Evolutionary conservation across 1,139 yeast genomes (phyloP).

Genomic region (Pichia cactophila): DNA sequence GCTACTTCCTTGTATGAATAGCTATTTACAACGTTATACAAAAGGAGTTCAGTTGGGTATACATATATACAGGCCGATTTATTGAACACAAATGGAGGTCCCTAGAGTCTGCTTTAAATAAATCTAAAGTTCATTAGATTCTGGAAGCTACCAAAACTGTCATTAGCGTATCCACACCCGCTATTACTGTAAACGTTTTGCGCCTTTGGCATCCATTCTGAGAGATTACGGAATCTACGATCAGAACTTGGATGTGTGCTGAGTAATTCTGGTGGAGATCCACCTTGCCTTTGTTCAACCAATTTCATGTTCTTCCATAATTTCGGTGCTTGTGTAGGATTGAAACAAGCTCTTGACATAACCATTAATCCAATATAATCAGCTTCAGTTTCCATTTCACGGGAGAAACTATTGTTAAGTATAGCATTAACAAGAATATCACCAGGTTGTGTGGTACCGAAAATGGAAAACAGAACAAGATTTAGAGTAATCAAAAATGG

Average conservation of each 20-base stretch:
- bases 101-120: neutral
- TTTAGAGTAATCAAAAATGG: slow-evolving; percentile 53
- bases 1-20: too few relatives aligned
- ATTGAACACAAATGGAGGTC: too few relatives aligned
- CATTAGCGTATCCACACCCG: slow-evolving; percentile 23
- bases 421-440: slow-evolving; percentile 51
- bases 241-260: slow-evolving; percentile 89
- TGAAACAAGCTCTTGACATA: slow-evolving; percentile 83
- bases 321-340: slow-evolving; percentile 62
- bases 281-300: slow-evolving; percentile 40
- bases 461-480: slow-evolving; percentile 39
- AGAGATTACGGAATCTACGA: slow-evolving; percentile 62
- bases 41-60: too few relatives aligned
- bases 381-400: slow-evolving; percentile 94
- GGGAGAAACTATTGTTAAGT: slow-evolving; percentile 72
- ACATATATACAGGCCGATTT: too few relatives aligned
- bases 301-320: slow-evolving; percentile 80
- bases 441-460: slow-evolving; percentile 48
- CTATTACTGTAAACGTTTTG: slow-evolving; percentile 34
- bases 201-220: slow-evolving; percentile 69
- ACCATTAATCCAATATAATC: slow-evolving; percentile 89
- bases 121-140: neutral
- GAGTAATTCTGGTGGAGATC: slow-evolving; percentile 50
- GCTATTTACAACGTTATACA: too few relatives aligned
- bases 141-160: neutral